These are phyloP conservation scores for Allantophomopsis cytisporea DNA, from an alignment of 2,329 filamentous ascomycete species.

Conservation along the genomic window DNA sequence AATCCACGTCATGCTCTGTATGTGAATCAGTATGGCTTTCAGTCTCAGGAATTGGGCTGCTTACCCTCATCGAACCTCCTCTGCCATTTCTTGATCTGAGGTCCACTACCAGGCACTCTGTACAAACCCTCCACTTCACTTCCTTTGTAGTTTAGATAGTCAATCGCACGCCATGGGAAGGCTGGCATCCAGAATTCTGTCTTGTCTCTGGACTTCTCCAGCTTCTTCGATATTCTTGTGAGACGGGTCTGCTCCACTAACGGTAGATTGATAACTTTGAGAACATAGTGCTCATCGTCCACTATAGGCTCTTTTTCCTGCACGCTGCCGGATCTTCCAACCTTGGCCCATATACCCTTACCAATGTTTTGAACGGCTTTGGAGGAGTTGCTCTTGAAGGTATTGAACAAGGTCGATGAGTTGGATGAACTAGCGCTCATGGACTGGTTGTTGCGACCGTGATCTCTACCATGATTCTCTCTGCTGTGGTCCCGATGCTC, in stretches of 20 bases:
- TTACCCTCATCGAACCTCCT: constrained; percentile 75
- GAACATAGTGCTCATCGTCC: constrained; percentile 72
- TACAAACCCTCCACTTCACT: constrained; percentile 91
- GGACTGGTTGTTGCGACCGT: too few species aligned
- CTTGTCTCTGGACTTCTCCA: constrained; percentile 84
- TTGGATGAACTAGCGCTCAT: too few species aligned
- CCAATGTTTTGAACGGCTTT: constrained; percentile 71
- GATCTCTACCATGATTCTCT: too few species aligned
- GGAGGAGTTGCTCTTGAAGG: constrained; percentile 57
- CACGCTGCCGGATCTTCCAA: constrained; percentile 55
- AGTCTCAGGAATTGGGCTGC: constrained; percentile 5
- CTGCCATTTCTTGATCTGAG: constrained; percentile 89
- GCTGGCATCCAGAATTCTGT: constrained; percentile 99
- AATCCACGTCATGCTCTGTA: constrained; percentile 72
- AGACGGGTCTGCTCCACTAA: constrained; percentile 80
- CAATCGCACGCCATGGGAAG: constrained; percentile 88
- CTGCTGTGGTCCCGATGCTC: too few species aligned
- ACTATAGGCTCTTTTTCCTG: constrained; percentile 49
- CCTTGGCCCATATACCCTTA: constrained; percentile 73
- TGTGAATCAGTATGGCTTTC: constrained; percentile 4
- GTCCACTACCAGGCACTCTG: constrained; percentile 78
- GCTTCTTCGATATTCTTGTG: constrained; percentile 78
- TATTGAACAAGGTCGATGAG: constrained; percentile 47
- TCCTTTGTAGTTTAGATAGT: constrained; percentile 90
- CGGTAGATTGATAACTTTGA: constrained; percentile 76